A percentile compares a stretch with the other conserved stretches of the same genome.
Evolutionary conservation across 148 eudicot species (phyloP).

Genomic region (Vaccinium vitisidaea): DNA sequence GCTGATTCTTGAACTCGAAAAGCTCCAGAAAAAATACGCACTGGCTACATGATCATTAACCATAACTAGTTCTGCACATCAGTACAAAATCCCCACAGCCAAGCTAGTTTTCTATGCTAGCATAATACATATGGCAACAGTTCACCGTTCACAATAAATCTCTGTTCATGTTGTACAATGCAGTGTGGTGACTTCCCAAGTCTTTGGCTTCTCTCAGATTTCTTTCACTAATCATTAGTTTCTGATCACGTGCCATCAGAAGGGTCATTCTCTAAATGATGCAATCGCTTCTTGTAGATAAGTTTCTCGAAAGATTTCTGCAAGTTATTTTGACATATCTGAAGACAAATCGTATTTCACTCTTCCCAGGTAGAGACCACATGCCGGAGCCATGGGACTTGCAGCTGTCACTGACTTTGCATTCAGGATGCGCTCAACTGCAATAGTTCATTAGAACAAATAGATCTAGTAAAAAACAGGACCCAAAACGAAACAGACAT

Average conservation of each 20-base stretch:
- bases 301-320: neutral
- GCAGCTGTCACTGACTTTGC: constrained; percentile 75
- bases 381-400: constrained; percentile 94
- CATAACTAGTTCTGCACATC: neutral
- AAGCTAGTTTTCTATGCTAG: neutral
- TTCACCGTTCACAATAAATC: neutral
- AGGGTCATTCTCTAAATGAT: neutral
- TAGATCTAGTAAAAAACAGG: neutral
- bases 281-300: neutral
- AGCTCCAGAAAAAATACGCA: neutral
- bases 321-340: neutral
- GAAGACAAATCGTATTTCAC: constrained; percentile 72
- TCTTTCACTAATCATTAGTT: neutral
- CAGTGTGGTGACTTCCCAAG: neutral
- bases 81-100: neutral
- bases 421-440: constrained; percentile 77
- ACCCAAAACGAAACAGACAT: neutral
- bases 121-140: neutral
- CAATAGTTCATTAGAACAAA: neutral
- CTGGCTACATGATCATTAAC: neutral
- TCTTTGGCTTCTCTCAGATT: neutral
- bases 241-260: neutral
- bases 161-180: neutral
- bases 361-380: constrained; percentile 81
- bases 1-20: neutral